A percentile compares a stretch with the other conserved stretches of the same genome.
phyloP scores from a whole-genome alignment of 2,329 filamentous ascomycete species.

The Alternaria gansuensis region DNA sequence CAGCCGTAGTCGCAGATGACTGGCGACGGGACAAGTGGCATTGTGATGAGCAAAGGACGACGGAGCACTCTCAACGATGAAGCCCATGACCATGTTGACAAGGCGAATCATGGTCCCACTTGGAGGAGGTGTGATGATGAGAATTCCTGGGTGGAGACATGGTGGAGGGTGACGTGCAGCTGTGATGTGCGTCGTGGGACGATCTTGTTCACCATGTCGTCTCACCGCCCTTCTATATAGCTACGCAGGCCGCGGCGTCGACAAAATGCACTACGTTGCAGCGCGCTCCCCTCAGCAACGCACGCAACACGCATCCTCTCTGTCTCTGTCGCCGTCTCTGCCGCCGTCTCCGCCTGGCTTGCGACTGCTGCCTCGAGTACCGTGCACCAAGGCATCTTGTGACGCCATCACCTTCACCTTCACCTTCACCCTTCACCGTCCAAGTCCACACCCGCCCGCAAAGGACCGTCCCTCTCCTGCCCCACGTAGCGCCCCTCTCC shows the following conservation, averaged over 20 bases:
- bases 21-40: neutral
- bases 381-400: constrained; percentile 11
- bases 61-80: neutral
- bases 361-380: constrained; percentile 3
- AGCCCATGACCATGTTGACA: neutral
- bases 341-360: neutral
- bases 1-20: constrained; percentile 6
- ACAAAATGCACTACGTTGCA: neutral
- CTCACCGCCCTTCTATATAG: constrained; percentile 21
- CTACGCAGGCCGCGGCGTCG: constrained; percentile 9
- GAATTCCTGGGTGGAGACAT: constrained; percentile 2
- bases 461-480: neutral
- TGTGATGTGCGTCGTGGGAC: constrained; percentile 7
- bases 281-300: constrained; percentile 13
- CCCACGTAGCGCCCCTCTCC: neutral
- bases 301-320: constrained; percentile 12
- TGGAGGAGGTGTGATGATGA: constrained; percentile 6
- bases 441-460: constrained; percentile 3
- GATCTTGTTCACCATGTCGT: constrained; percentile 11
- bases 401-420: constrained; percentile 12
- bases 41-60: neutral
- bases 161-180: constrained; percentile 5
- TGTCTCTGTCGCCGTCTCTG: neutral
- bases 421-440: neutral
- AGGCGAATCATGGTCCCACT: neutral